Percentiles rank a stretch among this genome's conserved stretches.
These are phyloP conservation scores for Colletotrichum simmondsii DNA, from an alignment of 2,329 filamentous ascomycete species.

Conservation along the genomic window DNA sequence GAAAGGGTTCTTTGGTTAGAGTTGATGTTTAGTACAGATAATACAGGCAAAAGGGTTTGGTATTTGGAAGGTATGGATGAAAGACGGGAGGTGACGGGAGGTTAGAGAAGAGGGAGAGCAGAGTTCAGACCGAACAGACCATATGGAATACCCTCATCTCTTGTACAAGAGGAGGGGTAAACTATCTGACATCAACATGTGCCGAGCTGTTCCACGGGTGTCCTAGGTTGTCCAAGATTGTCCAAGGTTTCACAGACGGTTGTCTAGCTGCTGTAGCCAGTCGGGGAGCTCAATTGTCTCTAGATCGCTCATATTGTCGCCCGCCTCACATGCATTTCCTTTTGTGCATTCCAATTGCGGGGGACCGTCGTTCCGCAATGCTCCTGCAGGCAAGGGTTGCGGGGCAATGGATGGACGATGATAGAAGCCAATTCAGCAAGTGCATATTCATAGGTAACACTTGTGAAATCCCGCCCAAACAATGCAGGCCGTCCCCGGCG, in stretches of 20 bases:
- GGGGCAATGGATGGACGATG: slow-evolving; percentile 12
- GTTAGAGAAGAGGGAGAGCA: not conserved
- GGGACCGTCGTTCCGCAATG: slow-evolving; percentile 10
- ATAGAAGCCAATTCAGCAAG: not conserved
- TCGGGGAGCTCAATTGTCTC: slow-evolving; percentile 10
- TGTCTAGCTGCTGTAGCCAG: slow-evolving; percentile 10
- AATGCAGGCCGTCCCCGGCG: slow-evolving; percentile 17
- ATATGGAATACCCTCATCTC: slow-evolving; percentile 8
- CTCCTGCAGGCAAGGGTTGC: slow-evolving; percentile 13
- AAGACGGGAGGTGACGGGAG: not conserved
- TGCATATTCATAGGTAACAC: not conserved
- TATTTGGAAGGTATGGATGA: not conserved
- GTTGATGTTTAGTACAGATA: not conserved
- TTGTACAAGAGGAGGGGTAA: slow-evolving; percentile 33
- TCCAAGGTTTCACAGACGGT: slow-evolving; percentile 27
- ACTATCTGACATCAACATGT: slow-evolving; percentile 29
- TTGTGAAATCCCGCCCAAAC: slow-evolving; percentile 14
- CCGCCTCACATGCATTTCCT: slow-evolving; percentile 31
- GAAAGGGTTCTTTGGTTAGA: not conserved
- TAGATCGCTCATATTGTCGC: slow-evolving; percentile 18
- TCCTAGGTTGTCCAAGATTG: slow-evolving; percentile 27
- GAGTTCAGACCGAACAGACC: not conserved
- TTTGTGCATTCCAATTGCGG: slow-evolving; percentile 26
- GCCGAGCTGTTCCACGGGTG: slow-evolving; percentile 27
- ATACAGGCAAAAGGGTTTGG: not conserved